Evolutionary conservation across 176 grass and related monocot genomes (phyloP), one percentile per base, ranked within the genome.

Genomic region (Saccharum spontaneum): DNA sequence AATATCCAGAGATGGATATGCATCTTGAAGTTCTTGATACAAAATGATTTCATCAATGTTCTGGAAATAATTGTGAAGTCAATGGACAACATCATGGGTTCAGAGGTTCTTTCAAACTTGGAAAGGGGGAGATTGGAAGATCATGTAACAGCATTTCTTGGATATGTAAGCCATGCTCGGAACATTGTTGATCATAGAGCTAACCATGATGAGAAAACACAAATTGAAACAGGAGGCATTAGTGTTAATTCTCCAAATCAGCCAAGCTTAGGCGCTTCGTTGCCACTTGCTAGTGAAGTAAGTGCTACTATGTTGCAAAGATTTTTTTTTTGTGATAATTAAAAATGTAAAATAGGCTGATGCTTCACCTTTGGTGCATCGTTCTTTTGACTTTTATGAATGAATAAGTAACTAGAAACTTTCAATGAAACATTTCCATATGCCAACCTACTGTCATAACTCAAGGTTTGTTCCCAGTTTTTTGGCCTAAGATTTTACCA

Each of bases 1-100:
- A 94, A 95, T 94, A 81, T 88, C 52, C 81, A 94, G 71, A 90
- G 97, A 77, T 92, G 94, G 79, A 79, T 92, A 62, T 86, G 59
- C 62, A 55, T 99, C 37, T 28, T 99, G 38, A 92, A 89, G 55
- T 99, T 96, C 77, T 77, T 94, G 79, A 72, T 99, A 77, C 66
- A 73, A 13, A 96, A 92, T 30, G 22, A 91, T 50, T 92, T 92
- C 81, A 54, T 79, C 60, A 91, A 80, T 87, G 75, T 99, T 83
- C 79, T 99, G 17, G 89, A 90, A 89, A 87, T 88, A 78, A 87
- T 99, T 67, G 41, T 96, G 22, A 86, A 78, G 34, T 90, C 84
- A 73, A 81, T 92, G 78, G 90, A 96, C 11, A 89, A 66, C 78
- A 81, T 82, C 37, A 76, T 92, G 82, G 79, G 69, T 17, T 76